phyloP scores from a whole-genome alignment of 495 filamentous ascomycete genomes.

The Corynascus novoguineensis region DNA sequence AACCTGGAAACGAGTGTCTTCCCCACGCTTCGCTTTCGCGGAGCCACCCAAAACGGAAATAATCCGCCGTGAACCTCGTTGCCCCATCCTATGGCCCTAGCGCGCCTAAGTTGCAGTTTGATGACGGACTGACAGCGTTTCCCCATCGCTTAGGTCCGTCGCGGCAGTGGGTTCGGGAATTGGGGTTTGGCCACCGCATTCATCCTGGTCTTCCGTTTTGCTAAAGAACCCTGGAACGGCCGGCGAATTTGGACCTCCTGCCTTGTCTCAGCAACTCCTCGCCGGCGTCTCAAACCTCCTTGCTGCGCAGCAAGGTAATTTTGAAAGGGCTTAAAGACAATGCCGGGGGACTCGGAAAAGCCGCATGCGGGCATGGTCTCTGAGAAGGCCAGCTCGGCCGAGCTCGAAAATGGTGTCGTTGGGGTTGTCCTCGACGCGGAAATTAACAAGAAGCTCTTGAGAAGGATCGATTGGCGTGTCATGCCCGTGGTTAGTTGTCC shows the following conservation, averaged over 20 bases:
- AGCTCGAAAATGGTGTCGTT: not conserved
- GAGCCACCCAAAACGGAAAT: not conserved
- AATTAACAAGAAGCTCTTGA: slow-evolving; percentile 7
- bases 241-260: not conserved
- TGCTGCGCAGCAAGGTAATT: too few species aligned
- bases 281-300: not conserved
- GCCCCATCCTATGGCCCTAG: not conserved
- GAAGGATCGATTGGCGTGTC: slow-evolving; percentile 4
- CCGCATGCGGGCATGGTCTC: not conserved
- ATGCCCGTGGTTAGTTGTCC: slow-evolving; percentile 4
- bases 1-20: not conserved
- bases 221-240: not conserved
- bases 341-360: not conserved
- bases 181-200: not conserved
- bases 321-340: not conserved
- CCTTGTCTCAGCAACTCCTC: too few species aligned
- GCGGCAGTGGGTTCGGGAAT: not conserved
- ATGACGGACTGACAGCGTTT: not conserved
- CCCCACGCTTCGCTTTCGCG: not conserved
- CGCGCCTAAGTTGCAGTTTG: not conserved
- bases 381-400: slow-evolving; percentile 2
- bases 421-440: not conserved
- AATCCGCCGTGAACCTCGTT: not conserved
- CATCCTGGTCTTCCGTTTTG: not conserved
- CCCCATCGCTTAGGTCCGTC: not conserved